Conservation (phyloP, 2,329 filamentous ascomycete species). For the Colletotrichum sp. region DNA sequence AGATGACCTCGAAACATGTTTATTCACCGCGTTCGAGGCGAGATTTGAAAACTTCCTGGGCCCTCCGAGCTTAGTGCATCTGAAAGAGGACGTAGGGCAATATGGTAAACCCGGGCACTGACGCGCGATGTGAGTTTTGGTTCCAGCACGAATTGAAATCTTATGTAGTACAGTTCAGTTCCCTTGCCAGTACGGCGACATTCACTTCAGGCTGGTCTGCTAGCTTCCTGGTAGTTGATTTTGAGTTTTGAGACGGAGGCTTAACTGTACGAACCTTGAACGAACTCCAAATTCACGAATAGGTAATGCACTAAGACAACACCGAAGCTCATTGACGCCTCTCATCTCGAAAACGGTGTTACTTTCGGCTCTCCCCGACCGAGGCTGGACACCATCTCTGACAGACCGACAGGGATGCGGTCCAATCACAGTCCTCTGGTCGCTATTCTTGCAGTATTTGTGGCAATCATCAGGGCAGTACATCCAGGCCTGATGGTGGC, state of each 20-base stretch:
- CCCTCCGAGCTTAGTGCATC: background rate
- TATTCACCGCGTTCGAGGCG: too few species aligned
- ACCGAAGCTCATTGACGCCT: background rate
- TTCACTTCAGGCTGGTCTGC: background rate
- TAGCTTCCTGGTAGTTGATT: background rate
- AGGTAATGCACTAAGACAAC: background rate
- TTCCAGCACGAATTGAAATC: fast-evolving
- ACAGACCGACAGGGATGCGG: background rate
- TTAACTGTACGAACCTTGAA: background rate
- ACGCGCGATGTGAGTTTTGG: fast-evolving
- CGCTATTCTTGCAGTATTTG: background rate
- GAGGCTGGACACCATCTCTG: background rate
- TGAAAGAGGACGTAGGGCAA: fast-evolving
- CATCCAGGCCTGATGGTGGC: background rate
- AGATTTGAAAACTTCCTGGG: background rate
- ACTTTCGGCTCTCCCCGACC: background rate
- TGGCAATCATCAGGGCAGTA: background rate
- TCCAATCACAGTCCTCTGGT: background rate
- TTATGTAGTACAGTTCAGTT: background rate
- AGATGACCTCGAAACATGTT: background rate
- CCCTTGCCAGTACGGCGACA: background rate
- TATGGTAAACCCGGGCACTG: too few species aligned
- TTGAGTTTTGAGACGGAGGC: background rate
- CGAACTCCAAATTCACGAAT: background rate
- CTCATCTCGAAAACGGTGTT: background rate